Evolutionary conservation across 345 rosid genomes (phyloP).

Genomic region (Fremontodendron californicum): DNA sequence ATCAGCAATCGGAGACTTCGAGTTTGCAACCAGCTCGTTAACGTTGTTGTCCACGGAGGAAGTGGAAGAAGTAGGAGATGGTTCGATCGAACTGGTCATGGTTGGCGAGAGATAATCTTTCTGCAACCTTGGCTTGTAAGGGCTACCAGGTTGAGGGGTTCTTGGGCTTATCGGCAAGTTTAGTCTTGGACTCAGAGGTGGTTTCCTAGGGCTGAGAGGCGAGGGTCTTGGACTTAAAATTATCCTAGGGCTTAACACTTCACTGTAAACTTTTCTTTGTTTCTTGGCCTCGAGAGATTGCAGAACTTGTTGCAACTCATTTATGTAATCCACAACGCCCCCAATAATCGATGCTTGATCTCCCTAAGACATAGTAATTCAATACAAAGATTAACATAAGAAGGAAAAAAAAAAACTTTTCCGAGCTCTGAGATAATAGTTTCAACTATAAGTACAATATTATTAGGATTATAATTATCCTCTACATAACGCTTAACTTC

Average conservation of each 20-base stretch:
- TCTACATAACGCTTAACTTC: not conserved
- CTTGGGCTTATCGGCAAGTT: slow-evolving; percentile 77
- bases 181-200: slow-evolving; percentile 47
- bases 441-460: too few species aligned
- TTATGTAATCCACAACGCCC: slow-evolving; percentile 94
- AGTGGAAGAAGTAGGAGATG: slow-evolving; percentile 60
- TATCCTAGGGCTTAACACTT: slow-evolving; percentile 75
- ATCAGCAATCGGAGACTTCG: slow-evolving; percentile 77
- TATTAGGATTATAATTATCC: too few species aligned
- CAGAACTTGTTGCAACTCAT: slow-evolving; percentile 86
- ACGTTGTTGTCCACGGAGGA: slow-evolving; percentile 34
- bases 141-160: slow-evolving; percentile 72
- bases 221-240: slow-evolving; percentile 62
- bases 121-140: slow-evolving; percentile 49
- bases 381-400: not conserved
- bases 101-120: slow-evolving; percentile 48
- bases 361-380: slow-evolving; percentile 39
- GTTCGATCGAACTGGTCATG: slow-evolving; percentile 37
- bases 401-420: not conserved
- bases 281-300: slow-evolving; percentile 88
- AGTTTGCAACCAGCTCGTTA: slow-evolving; percentile 78
- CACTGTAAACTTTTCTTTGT: slow-evolving; percentile 84
- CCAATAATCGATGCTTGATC: slow-evolving; percentile 99
- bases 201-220: slow-evolving; percentile 70
- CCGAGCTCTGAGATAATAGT: too few species aligned